Evolutionary conservation across 257 asterid genomes (phyloP).

Genomic region (Fraxinus cuspidata): DNA sequence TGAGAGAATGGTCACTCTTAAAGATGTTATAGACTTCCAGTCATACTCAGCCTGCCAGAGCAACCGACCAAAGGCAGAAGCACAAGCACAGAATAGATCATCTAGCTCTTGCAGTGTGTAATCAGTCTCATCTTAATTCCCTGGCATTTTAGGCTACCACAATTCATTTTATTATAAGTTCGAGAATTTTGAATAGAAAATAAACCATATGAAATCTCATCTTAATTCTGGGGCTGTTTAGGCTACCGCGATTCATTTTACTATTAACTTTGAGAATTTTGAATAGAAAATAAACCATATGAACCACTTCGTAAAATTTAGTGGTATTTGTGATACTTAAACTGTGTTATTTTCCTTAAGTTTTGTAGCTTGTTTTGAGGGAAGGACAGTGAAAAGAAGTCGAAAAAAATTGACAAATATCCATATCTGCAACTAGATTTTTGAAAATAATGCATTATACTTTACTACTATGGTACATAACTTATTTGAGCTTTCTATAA

Average conservation of each 20-base stretch:
- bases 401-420: conserved; percentile 9
- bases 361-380: conserved; percentile 14
- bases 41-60: not conserved
- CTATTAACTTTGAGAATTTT: not conserved
- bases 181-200: not conserved
- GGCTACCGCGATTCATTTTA: not conserved
- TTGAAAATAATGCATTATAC: conserved; percentile 8
- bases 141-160: not conserved
- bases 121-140: not conserved
- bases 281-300: not conserved
- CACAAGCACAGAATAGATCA: not conserved
- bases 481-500: conserved; percentile 35
- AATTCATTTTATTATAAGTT: not conserved
- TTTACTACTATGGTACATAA: conserved; percentile 18
- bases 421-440: not conserved
- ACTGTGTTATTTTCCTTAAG: not conserved
- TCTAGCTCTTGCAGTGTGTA: not conserved
- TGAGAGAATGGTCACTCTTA: not conserved
- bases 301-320: not conserved
- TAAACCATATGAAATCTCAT: not conserved
- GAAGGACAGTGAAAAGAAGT: conserved; percentile 7
- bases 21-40: not conserved
- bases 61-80: not conserved
- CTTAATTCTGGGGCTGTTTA: not conserved
- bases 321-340: not conserved